Evolutionary conservation across 1,139 yeast genomes (phyloP).

Genomic region (Scheffersomyces stambukii): DNA sequence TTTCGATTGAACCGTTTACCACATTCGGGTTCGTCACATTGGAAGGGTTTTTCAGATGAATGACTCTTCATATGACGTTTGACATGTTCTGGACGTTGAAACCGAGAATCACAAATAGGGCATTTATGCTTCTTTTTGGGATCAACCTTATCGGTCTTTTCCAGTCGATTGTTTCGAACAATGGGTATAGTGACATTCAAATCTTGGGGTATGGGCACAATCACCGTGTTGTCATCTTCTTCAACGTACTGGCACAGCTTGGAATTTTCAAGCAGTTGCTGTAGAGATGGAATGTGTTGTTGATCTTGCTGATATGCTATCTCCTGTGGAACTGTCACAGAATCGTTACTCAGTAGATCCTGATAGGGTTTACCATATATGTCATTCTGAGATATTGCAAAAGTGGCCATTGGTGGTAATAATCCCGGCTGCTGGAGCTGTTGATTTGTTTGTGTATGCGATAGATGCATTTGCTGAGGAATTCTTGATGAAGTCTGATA

Average conservation of each 20-base stretch:
- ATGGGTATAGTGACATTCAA: slow-evolving; percentile 10
- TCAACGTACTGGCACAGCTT: not conserved
- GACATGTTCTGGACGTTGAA: slow-evolving; percentile 90
- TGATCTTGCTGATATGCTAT: too few relatives aligned
- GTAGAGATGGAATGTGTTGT: too few relatives aligned
- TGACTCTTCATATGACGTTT: slow-evolving; percentile 87
- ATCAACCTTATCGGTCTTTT: slow-evolving; percentile 20
- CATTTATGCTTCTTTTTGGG: slow-evolving; percentile 71
- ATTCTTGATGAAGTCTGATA: slow-evolving; percentile 1
- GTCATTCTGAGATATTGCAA: slow-evolving; percentile 17
- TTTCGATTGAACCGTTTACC: slow-evolving; percentile 72
- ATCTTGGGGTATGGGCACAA: slow-evolving; percentile 12
- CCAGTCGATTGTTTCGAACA: slow-evolving; percentile 11
- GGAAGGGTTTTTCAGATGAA: slow-evolving; percentile 81
- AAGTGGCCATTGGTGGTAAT: slow-evolving; percentile 41
- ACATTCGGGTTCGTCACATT: slow-evolving; percentile 70
- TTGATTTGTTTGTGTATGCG: not conserved
- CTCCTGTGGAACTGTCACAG: too few relatives aligned
- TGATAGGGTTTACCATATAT: too few relatives aligned
- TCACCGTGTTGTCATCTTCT: slow-evolving; percentile 12
- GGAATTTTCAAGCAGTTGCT: too few relatives aligned
- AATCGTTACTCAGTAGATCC: too few relatives aligned
- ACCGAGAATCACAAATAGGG: slow-evolving; percentile 68
- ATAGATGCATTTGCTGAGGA: slow-evolving; percentile 2
- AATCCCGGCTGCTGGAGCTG: slow-evolving; percentile 14